Conservation (phyloP, 345 rosid genomes). For the Syzygium aromaticum region DNA sequence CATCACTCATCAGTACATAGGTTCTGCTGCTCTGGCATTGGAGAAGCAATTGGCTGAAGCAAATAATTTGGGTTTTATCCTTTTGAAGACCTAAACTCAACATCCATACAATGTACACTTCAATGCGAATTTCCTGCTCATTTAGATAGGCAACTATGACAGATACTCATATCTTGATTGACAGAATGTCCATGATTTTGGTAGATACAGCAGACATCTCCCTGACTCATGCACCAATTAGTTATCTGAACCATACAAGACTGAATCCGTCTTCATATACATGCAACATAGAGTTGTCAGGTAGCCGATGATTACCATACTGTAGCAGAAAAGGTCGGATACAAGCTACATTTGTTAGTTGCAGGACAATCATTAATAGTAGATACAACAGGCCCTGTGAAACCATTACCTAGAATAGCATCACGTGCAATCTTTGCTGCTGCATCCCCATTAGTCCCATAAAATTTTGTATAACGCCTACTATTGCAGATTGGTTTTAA, state of each 20-base stretch:
- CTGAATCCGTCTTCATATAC: not conserved
- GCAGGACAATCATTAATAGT: not conserved
- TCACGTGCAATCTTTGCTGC: conserved; percentile 77
- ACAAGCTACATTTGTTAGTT: not conserved
- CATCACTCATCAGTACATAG: not conserved
- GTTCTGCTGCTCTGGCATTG: not conserved
- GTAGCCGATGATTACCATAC: not conserved
- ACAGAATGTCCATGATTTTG: not conserved
- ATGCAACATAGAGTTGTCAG: not conserved
- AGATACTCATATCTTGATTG: not conserved
- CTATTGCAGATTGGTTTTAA: not conserved
- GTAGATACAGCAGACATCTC: not conserved
- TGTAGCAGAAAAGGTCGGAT: not conserved
- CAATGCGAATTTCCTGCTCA: not conserved
- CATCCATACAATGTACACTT: not conserved
- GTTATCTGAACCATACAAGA: not conserved
- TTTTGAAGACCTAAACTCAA: not conserved
- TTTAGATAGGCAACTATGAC: not conserved
- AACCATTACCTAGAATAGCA: conserved; percentile 60
- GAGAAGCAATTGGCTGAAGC: not conserved
- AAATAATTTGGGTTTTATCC: not conserved
- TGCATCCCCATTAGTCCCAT: conserved; percentile 60
- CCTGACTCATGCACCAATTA: not conserved
- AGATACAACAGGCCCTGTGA: not conserved
- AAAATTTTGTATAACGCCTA: conserved; percentile 88